Evolutionary conservation across 345 rosid species (phyloP), one percentile per base, ranked within the genome.

Genomic region (Noccaea caerulescens): DNA sequence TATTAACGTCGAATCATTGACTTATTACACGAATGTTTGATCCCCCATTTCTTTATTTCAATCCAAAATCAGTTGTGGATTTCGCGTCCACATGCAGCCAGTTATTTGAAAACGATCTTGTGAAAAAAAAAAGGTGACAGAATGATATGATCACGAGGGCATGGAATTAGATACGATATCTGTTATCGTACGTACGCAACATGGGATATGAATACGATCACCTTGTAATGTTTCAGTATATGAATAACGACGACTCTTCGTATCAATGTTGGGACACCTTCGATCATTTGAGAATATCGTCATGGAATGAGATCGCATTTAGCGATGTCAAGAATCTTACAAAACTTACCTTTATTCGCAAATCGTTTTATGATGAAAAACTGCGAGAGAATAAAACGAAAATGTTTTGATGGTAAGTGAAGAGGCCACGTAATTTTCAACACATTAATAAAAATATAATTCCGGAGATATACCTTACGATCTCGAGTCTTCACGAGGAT

Each of bases 221-320:
- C 30, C 3, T 27, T 27, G 30, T 27, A 27, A 27, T 27, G 2
- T 27, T 27, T 27, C 30, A 27, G 30, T 27, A 27, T 27, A 3
- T 27, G 30, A 27, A 27, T 27, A 27, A 27, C 30, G 30, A 27
- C 30, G 30, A 27, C 30, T 27, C 30, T 27, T 27, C 30, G 30
- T 27, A 27, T 27, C 30, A 27, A 3, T 27, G 30, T 27, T 27
- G 30, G 30, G 30, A 27, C 30, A 27, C 30, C 30, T 27, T 27
- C 30, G 30, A 27, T 27, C 30, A 18, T 52, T 43, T 52, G 38
- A 59, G 54, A 32, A 52, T 52, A 52, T 67, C 73, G 14, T 75
- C 63, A 64, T 74, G 72, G 72, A 74, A 67, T 74, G 33, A 59
- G 14, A 74, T 74, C 63, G 27, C 51, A 67, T 11, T 58, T 23